A percentile compares a stretch with the other conserved stretches of the same genome.
Evolutionary conservation across 2,329 filamentous ascomycete genomes (phyloP).

Genomic region (Monascus ruber): DNA sequence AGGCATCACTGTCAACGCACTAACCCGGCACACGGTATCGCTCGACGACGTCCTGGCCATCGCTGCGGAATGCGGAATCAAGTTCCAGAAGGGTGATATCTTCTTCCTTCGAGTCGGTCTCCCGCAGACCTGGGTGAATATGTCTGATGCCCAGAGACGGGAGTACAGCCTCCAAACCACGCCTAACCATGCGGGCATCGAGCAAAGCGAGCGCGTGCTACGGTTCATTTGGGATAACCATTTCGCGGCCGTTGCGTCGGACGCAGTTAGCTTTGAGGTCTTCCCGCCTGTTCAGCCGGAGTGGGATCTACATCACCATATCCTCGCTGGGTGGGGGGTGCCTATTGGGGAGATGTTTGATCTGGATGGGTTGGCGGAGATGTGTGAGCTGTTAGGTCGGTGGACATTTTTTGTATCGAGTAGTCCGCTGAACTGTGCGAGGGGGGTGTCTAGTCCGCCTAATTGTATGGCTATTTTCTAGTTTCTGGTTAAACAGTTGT

Average conservation of each 20-base stretch:
- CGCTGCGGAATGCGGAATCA: conserved; percentile 22
- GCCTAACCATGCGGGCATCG: conserved; percentile 25
- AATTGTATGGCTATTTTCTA: conserved; percentile 35
- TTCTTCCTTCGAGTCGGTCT: conserved; percentile 29
- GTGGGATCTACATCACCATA: conserved; percentile 25
- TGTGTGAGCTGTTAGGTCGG: conserved; percentile 20
- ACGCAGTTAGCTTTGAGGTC: conserved; percentile 48
- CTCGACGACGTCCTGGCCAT: conserved; percentile 26
- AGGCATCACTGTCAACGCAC: conserved; percentile 19
- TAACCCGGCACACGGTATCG: conserved; percentile 21
- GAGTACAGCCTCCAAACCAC: conserved; percentile 19
- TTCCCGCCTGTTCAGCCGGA: conserved; percentile 28
- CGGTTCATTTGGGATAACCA: conserved; percentile 50
- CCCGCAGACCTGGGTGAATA: conserved; percentile 21
- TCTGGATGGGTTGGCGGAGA: conserved; percentile 23
- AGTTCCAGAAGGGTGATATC: conserved; percentile 26
- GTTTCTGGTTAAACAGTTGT: neutral
- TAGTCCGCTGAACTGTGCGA: conserved; percentile 27
- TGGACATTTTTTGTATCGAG: conserved; percentile 30
- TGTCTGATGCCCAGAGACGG: conserved; percentile 16
- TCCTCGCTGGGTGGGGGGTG: conserved; percentile 27
- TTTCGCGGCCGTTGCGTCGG: conserved; percentile 49
- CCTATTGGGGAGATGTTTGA: conserved; percentile 33
- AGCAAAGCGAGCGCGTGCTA: conserved; percentile 33
- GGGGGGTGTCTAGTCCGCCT: conserved; percentile 31